Base-by-base conservation (phyloP, 176 grass and related monocot species). In the Pontederia crassipes region DNA sequence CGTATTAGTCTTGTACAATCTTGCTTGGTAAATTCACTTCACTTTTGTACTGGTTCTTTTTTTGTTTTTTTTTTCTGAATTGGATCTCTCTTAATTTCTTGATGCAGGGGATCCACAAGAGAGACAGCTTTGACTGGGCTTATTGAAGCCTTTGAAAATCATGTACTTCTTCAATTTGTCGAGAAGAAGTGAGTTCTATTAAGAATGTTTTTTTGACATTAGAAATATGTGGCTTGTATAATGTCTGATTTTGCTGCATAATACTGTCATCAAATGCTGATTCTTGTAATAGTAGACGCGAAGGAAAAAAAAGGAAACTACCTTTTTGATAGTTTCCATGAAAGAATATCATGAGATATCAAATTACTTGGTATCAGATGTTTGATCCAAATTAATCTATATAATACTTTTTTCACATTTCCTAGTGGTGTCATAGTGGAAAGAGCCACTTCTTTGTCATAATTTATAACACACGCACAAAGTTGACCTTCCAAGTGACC, bases 131-230 rank as follows among this genome's bases (percentile, higher is more conserved):
- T 92, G 72, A 49, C 59, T 24, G 62, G 74, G 49, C 81, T 98
- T 45, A 74, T 83, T 53, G 88, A 98, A 60, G 83, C 87, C 17
- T 92, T 98, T 48, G 93, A 92, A 83, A 80, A 76, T 65, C 76
- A 80, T 73, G 74, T 92, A 64, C 84, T 92, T 62, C 64, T 77
- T 45, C 59, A 63, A 46, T 81, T 89, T 76, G 69, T 92, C 52
- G 87, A 89, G 29, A 86, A 88, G 76, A 98, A 88, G 90, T 95
- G 77, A 62, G 79, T 65, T 69, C 9, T 0, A 40, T 40, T 40
- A 40, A 40, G 32, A 40, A 40, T 40, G 32, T 40, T 40, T 40
- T 2, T 40, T 40, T 40, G 32, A 40, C 32, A 40, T 40, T 40
- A 40, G 32, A 40, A 40, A 40, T 40, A 40, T 40, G 32, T 40